Conservation (phyloP, 2,329 filamentous ascomycete genomes). For the Aspergillus clavatus region DNA sequence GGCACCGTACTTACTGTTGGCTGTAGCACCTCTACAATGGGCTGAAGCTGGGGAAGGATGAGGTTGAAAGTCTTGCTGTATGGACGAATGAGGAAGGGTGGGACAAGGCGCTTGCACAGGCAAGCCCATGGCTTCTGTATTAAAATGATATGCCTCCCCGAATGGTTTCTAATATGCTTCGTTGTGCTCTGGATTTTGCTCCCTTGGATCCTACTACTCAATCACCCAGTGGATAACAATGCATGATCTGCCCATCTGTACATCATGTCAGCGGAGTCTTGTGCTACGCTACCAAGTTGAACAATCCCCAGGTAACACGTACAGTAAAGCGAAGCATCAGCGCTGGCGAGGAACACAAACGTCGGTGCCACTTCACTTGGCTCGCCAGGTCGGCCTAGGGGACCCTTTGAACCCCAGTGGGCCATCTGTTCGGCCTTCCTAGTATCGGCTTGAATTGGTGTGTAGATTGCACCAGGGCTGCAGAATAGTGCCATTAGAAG, state of each 20-base stretch:
- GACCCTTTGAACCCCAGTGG: slow-evolving; percentile 24
- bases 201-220: slow-evolving; percentile 12
- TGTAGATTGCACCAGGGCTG: slow-evolving; percentile 28
- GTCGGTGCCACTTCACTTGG: slow-evolving; percentile 36
- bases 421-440: slow-evolving; percentile 32
- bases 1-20: background rate
- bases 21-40: slow-evolving; percentile 38
- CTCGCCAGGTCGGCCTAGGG: slow-evolving; percentile 32
- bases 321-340: slow-evolving; percentile 32
- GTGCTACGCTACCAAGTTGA: background rate
- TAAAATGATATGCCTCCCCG: no score
- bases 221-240: slow-evolving; percentile 33
- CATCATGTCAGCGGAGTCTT: background rate
- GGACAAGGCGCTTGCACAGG: slow-evolving; percentile 31
- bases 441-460: slow-evolving; percentile 30
- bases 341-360: slow-evolving; percentile 34
- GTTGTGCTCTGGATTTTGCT: no score
- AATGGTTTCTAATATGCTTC: no score
- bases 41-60: slow-evolving; percentile 33
- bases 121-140: slow-evolving; percentile 35
- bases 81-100: slow-evolving; percentile 37
- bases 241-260: slow-evolving; percentile 33
- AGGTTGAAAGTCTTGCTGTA: slow-evolving; percentile 35
- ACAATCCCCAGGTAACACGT: slow-evolving; percentile 9
- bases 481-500: background rate